phyloP scores from a whole-genome alignment of 768 basidiomycete species.

The Agrocybe praecox region DNA sequence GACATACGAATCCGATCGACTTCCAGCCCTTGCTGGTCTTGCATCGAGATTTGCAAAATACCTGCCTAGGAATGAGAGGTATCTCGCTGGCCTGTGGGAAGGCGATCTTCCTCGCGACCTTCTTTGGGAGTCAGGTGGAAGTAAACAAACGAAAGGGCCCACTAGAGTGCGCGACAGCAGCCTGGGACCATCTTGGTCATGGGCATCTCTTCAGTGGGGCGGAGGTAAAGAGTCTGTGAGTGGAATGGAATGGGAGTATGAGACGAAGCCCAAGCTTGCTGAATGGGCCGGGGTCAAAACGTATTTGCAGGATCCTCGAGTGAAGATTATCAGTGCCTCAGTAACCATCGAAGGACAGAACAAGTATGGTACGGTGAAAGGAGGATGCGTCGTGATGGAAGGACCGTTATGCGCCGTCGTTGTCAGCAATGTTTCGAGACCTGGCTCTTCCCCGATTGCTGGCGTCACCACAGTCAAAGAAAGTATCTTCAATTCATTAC shows the following conservation, averaged over 20 bases:
- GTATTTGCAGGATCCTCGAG: constrained; percentile 13
- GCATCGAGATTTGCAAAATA: constrained; percentile 14
- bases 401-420: constrained; percentile 11
- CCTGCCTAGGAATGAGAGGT: constrained; percentile 11
- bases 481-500: constrained; percentile 11
- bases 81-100: constrained; percentile 17
- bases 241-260: constrained; percentile 15
- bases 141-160: constrained; percentile 2
- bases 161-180: constrained; percentile 1
- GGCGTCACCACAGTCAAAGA: constrained; percentile 3
- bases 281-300: constrained; percentile 11
- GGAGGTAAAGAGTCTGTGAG: constrained; percentile 2
- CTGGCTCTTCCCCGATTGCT: not conserved
- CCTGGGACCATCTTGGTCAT: constrained; percentile 14
- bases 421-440: not conserved
- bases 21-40: constrained; percentile 15
- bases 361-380: constrained; percentile 10
- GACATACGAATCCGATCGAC: constrained; percentile 15
- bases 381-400: constrained; percentile 9
- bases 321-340: constrained; percentile 4
- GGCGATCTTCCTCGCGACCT: constrained; percentile 14
- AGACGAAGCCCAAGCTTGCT: constrained; percentile 17
- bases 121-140: constrained; percentile 15
- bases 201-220: constrained; percentile 15
- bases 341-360: constrained; percentile 12